These are phyloP conservation scores for Micromonas pusilla DNA, from an alignment of 139 green algal species.

Conservation along the genomic window DNA sequence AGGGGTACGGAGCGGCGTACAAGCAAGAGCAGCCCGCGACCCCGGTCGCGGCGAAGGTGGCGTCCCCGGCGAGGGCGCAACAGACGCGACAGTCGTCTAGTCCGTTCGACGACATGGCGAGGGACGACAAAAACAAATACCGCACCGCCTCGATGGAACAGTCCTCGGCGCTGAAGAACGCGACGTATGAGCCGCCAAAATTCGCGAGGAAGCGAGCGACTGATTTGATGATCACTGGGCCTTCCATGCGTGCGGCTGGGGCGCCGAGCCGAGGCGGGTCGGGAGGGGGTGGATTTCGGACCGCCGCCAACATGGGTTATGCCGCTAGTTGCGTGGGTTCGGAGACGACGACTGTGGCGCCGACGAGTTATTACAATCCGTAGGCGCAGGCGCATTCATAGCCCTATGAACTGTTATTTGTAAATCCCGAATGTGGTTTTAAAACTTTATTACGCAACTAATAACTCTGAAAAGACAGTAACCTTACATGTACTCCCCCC, in stretches of 20 bases:
- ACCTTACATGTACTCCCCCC: no score
- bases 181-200: not conserved
- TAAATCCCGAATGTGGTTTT: not conserved
- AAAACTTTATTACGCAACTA: not conserved
- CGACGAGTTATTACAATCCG: not conserved
- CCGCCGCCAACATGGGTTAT: no score
- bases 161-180: not conserved
- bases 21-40: no score
- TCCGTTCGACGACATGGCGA: no score
- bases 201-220: not conserved
- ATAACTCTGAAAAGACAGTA: not conserved
- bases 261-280: not conserved
- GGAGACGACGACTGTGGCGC: not conserved
- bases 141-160: not conserved
- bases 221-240: not conserved
- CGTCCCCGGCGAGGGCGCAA: no score
- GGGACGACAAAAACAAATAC: no score
- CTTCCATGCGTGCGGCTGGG: not conserved
- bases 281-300: not conserved
- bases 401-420: not conserved
- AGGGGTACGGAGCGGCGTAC: not conserved
- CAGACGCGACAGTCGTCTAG: no score
- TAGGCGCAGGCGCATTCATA: not conserved
- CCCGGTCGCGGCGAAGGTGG: no score
- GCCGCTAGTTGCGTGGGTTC: not conserved